A percentile compares a stretch with the other conserved stretches of the same genome.
Evolutionary conservation across 2,329 filamentous ascomycete genomes (phyloP).

Genomic region (Periconia sp.): DNA sequence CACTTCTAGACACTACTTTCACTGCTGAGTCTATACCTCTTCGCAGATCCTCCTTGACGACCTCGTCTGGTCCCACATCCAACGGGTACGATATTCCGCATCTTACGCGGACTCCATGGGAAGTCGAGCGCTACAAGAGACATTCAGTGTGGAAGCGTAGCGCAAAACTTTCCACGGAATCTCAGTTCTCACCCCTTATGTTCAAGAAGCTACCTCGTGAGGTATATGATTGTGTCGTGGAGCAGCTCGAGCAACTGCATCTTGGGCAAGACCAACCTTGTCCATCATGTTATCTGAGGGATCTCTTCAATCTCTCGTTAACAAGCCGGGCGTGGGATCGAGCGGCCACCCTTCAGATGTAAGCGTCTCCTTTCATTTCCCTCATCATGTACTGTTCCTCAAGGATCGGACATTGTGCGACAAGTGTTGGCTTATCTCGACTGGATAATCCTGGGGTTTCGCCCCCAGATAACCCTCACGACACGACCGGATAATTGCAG

Average conservation of each 20-base stretch:
- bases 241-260: slow-evolving; percentile 57
- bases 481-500: background rate
- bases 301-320: slow-evolving; percentile 60
- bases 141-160: slow-evolving; percentile 39
- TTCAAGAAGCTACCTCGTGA: slow-evolving; percentile 59
- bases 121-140: slow-evolving; percentile 39
- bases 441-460: too few relatives aligned
- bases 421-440: too few relatives aligned
- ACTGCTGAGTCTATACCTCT: slow-evolving; percentile 5
- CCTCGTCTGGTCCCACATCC: background rate
- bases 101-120: slow-evolving; percentile 47
- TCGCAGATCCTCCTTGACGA: slow-evolving; percentile 5
- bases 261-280: slow-evolving; percentile 47
- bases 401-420: too few relatives aligned
- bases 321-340: slow-evolving; percentile 64
- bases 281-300: slow-evolving; percentile 60
- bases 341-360: slow-evolving; percentile 58
- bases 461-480: too few relatives aligned
- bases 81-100: slow-evolving; percentile 23
- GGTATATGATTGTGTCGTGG: slow-evolving; percentile 62
- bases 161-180: slow-evolving; percentile 12
- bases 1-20: slow-evolving; percentile 4
- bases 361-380: slow-evolving; percentile 27
- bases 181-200: slow-evolving; percentile 32
- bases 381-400: too few relatives aligned